These are phyloP conservation scores for Eragrostis tef DNA, from an alignment of 202 grass and related monocot genomes.

Conservation along the genomic window DNA sequence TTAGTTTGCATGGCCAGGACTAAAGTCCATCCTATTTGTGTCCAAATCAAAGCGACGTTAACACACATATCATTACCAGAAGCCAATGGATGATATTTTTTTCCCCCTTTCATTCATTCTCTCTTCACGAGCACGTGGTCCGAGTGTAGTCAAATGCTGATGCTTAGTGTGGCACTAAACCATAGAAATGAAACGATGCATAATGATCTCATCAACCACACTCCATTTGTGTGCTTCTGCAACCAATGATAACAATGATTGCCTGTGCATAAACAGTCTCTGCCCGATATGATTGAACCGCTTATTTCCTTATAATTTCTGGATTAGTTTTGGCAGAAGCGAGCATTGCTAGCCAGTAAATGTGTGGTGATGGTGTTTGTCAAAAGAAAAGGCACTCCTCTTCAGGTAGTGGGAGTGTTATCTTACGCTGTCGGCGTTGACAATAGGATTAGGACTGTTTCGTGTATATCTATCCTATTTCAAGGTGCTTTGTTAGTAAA, in stretches of 20 bases:
- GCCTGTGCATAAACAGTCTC: neutral
- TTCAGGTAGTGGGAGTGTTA: neutral
- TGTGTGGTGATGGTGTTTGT: neutral
- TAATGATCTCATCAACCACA: conserved; percentile 25
- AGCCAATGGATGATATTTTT: no score
- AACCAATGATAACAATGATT: conserved; percentile 3
- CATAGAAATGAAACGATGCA: neutral
- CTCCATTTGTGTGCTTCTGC: neutral
- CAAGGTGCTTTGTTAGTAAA: neutral
- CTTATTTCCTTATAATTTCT: neutral
- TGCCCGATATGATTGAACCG: neutral
- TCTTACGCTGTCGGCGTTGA: neutral
- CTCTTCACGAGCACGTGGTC: neutral
- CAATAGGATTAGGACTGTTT: neutral
- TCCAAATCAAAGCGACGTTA: no score
- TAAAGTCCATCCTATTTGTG: no score
- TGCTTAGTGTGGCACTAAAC: neutral
- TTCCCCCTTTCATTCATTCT: neutral
- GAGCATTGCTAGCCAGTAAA: neutral
- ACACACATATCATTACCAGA: no score
- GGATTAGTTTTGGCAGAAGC: neutral
- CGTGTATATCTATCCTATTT: neutral
- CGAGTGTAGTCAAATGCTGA: neutral
- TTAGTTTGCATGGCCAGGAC: no score
- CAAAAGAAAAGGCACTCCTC: neutral